Conservation (phyloP, 345 rosid genomes). For the Populus nigra region DNA sequence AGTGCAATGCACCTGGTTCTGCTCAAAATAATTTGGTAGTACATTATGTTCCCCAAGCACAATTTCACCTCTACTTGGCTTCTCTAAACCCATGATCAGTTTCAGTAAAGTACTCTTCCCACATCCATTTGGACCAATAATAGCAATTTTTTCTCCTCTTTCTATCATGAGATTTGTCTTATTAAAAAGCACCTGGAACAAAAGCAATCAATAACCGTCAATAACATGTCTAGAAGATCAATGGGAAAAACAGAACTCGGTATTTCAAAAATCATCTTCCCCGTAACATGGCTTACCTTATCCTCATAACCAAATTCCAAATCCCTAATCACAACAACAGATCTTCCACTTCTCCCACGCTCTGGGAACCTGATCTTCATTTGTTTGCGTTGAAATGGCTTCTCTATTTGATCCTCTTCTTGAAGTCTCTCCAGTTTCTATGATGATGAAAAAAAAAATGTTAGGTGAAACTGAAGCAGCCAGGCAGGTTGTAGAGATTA, state of each 20-base stretch:
- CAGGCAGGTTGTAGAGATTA: neutral
- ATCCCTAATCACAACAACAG: conserved; percentile 59
- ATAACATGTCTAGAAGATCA: conserved; percentile 5
- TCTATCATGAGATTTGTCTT: conserved; percentile 69
- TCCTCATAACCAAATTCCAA: conserved; percentile 72
- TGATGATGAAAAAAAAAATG: conserved; percentile 7
- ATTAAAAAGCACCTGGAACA: conserved; percentile 62
- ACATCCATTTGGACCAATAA: conserved; percentile 94
- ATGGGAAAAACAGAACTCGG: neutral
- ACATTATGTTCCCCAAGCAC: conserved; percentile 88
- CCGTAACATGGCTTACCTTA: conserved; percentile 44
- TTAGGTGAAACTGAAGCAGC: neutral
- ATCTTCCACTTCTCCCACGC: conserved; percentile 88
- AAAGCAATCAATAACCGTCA: conserved; percentile 16
- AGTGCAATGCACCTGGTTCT: conserved; percentile 69
- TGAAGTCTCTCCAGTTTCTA: conserved; percentile 85
- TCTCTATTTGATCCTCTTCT: conserved; percentile 80
- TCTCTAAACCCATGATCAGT: conserved; percentile 76
- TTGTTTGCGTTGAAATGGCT: conserved; percentile 85
- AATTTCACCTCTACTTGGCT: conserved; percentile 68
- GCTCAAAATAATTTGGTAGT: conserved; percentile 94
- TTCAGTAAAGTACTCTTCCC: conserved; percentile 91
- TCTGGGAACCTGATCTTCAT: conserved; percentile 97
- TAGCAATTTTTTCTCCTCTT: conserved; percentile 84
- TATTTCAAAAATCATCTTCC: neutral